Conservation (phyloP, 2,329 filamentous ascomycete genomes). For the Aspergillus japonicus region DNA sequence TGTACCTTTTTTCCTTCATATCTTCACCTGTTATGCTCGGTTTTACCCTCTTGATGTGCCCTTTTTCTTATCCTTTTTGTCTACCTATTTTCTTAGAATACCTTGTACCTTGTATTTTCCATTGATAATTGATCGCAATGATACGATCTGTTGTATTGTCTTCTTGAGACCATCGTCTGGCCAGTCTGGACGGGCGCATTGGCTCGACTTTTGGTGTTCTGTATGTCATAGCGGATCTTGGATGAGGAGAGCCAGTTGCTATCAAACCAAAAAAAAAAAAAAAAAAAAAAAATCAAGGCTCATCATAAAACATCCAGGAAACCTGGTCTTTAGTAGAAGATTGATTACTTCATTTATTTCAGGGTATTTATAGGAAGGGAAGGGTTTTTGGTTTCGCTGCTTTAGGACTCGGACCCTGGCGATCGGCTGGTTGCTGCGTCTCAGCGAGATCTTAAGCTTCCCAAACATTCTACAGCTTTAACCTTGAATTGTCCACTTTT, state of each 20-base stretch:
- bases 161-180: background rate
- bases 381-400: too few relatives aligned
- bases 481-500: background rate
- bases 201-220: too few relatives aligned
- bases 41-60: conserved; percentile 5
- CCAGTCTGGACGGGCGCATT: too few relatives aligned
- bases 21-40: conserved; percentile 12
- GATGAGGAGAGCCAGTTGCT: too few relatives aligned
- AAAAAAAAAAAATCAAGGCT: too few relatives aligned
- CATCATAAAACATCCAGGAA: background rate
- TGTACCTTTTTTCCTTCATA: conserved; percentile 15
- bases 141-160: background rate
- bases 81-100: background rate
- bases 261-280: too few relatives aligned
- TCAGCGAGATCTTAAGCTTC: background rate
- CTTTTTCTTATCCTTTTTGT: background rate
- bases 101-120: conserved; percentile 2
- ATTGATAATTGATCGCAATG: conserved; percentile 1
- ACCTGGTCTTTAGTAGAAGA: background rate
- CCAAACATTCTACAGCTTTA: background rate
- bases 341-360: background rate
- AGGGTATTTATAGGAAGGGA: background rate
- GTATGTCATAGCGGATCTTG: too few relatives aligned
- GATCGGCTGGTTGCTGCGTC: background rate
- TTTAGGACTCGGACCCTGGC: background rate